Percentiles rank a stretch among this genome's conserved stretches.
phyloP scores from a whole-genome alignment of 345 rosid species.

The Lumnitzera littorea region DNA sequence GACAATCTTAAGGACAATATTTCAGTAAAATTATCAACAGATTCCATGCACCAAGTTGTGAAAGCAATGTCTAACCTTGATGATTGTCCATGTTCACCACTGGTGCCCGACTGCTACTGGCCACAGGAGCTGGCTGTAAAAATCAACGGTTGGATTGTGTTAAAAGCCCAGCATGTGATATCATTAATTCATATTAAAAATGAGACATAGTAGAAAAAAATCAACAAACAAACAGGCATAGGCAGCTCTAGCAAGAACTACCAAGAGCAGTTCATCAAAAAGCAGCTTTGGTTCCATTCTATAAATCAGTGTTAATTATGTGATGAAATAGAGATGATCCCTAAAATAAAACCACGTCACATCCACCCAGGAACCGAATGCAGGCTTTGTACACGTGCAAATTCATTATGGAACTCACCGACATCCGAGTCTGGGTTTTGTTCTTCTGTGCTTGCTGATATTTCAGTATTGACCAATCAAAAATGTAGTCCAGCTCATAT shows the following conservation, averaged over 20 bases:
- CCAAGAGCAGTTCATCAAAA: no score
- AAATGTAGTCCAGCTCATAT: constrained; percentile 69
- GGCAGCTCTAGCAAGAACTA: no score
- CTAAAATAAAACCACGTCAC: no score
- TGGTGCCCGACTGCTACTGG: constrained; percentile 50
- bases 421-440: constrained; percentile 53
- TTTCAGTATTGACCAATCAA: constrained; percentile 97
- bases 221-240: no score
- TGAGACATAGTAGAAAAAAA: no score
- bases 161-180: no score
- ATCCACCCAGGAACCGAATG: background rate
- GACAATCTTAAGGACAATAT: no score
- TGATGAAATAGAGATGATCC: no score
- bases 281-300: no score
- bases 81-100: constrained; percentile 41
- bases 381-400: background rate
- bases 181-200: no score
- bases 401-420: constrained; percentile 30
- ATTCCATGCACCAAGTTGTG: background rate
- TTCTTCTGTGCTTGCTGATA: constrained; percentile 71
- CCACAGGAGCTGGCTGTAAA: constrained; percentile 60
- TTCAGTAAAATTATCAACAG: background rate
- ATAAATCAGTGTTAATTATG: no score
- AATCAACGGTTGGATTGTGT: background rate
- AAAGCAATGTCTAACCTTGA: constrained; percentile 50